A percentile compares a stretch with the other conserved stretches of the same genome.
phyloP scores from a whole-genome alignment of 2,329 filamentous ascomycete species.

The Endocalyx cinctus region DNA sequence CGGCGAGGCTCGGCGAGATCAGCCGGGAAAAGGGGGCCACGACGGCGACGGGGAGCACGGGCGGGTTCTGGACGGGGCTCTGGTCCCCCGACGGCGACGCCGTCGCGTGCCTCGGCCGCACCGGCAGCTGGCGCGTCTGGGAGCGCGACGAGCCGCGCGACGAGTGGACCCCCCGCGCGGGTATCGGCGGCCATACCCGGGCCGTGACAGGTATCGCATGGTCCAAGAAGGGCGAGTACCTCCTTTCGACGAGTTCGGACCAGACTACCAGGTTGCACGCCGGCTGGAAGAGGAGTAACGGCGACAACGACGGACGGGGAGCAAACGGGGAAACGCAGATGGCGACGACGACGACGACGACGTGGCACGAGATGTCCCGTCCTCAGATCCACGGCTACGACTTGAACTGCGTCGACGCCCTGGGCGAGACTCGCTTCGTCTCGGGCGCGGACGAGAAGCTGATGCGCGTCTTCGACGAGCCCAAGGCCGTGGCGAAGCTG shows the following conservation, averaged over 20 bases:
- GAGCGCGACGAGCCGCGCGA: slow-evolving; percentile 55
- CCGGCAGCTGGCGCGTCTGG: slow-evolving; percentile 92
- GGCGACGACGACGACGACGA: slow-evolving; percentile 34
- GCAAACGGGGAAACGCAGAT: too few species aligned
- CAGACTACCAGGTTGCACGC: slow-evolving; percentile 89
- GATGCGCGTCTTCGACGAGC: slow-evolving; percentile 91
- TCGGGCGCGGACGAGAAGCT: slow-evolving; percentile 97
- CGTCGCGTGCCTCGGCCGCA: slow-evolving; percentile 80
- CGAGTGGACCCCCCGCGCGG: slow-evolving; percentile 71
- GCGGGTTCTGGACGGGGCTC: slow-evolving; percentile 92
- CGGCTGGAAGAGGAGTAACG: too few species aligned
- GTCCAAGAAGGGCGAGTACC: slow-evolving; percentile 75
- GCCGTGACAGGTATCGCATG: slow-evolving; percentile 80
- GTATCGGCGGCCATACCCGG: slow-evolving; percentile 78
- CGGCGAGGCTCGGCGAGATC: slow-evolving; percentile 83
- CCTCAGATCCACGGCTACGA: slow-evolving; percentile 99
- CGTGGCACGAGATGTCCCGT: slow-evolving; percentile 91
- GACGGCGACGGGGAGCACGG: slow-evolving; percentile 90
- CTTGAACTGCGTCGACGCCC: slow-evolving; percentile 83
- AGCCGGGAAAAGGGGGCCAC: slow-evolving; percentile 93
- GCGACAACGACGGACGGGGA: too few species aligned
- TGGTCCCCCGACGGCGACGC: slow-evolving; percentile 77
- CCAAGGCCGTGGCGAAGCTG: slow-evolving; percentile 73
- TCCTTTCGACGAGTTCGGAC: slow-evolving; percentile 85
- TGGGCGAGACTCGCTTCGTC: slow-evolving; percentile 73